Evolutionary conservation across 768 basidiomycete genomes (phyloP).

Genomic region (Cyclocybe cylindracea): DNA sequence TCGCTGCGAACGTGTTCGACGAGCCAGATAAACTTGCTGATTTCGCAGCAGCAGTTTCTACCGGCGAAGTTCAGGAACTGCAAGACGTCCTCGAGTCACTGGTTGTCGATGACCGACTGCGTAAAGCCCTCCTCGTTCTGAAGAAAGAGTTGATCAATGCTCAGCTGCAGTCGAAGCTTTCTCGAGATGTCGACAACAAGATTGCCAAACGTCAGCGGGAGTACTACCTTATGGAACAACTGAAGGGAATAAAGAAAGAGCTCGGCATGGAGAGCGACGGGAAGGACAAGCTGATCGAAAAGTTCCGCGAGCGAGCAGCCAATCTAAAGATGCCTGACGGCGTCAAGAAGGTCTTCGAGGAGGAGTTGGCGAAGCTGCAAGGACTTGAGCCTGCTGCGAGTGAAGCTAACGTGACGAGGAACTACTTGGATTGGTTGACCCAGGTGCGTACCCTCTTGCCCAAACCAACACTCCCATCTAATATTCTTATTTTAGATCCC

Average conservation of each 20-base stretch:
- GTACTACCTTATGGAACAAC: constrained; percentile 96
- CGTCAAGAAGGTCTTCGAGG: constrained; percentile 94
- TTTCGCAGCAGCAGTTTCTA: constrained; percentile 94
- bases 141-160: constrained; percentile 99
- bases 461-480: not conserved
- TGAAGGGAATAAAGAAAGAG: constrained; percentile 96
- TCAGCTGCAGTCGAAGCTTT: constrained; percentile 90
- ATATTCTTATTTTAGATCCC: constrained; percentile 61
- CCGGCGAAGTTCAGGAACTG: constrained; percentile 88
- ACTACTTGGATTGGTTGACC: constrained; percentile 93
- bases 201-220: constrained; percentile 94
- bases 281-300: constrained; percentile 91
- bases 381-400: constrained; percentile 89
- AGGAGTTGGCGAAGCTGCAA: constrained; percentile 89
- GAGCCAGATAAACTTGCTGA: constrained; percentile 98
- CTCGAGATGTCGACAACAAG: constrained; percentile 90
- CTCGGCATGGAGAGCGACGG: constrained; percentile 94
- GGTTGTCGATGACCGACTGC: constrained; percentile 83
- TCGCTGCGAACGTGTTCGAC: constrained; percentile 92
- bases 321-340: constrained; percentile 84
- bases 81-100: constrained; percentile 92
- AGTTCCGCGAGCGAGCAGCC: constrained; percentile 85
- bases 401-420: constrained; percentile 92
- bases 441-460: constrained; percentile 46
- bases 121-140: constrained; percentile 87